Base-by-base conservation (phyloP, 2,329 filamentous ascomycete genomes). In the Paraconiothyrium brasiliense region DNA sequence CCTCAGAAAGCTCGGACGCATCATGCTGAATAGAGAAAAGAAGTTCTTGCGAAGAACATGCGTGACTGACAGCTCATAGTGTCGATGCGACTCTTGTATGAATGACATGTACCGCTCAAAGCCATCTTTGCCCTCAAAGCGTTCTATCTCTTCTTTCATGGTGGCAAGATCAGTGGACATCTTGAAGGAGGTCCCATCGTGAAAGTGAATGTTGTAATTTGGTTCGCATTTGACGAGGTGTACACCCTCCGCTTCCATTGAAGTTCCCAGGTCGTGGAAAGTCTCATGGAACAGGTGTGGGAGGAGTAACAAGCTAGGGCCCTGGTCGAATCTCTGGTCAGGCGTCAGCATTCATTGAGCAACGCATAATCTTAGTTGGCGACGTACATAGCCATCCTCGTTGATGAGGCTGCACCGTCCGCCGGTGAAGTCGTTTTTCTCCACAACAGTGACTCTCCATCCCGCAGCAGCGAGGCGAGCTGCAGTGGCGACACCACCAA, bases 171-270 rank as follows among this genome's bases (percentile, higher is more conserved):
- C 89, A n/a, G 87, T 89, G 4, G 86, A 88, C 32, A 91, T 80
- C 63, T 85, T 82, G 72, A 92, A 90, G 11, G 76, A 80, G 65
- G 86, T 85, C 55, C 87, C 88, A 74, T 92, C 90, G 14, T 86
- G 82, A 73, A 92, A 93, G 84, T 88, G 91, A 61, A 93, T 83
- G 58, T 87, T 86, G 81, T 93, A 93, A 74, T 93, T 93, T 1
- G 89, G 89, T 54, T 91, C 87, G 76, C 90, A 93, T 79, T 90
- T 91, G 27, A 90, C 72, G 4, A 93, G 80, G 51, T 89, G 79
- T 0, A 93, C 84, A n/a, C 87, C 89, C 72, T 92, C 90, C 0
- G 80, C 82, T 64, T 87, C 83, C 13, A 92, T 80, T 10, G 85
- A 86, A 6, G 90, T 92, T 63, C 84, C 89, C 1, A 93, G 84